Percentiles rank a stretch among this genome's conserved stretches.
phyloP scores from a whole-genome alignment of 2,329 filamentous ascomycete species.

The Fragosphaeria purpurea region DNA sequence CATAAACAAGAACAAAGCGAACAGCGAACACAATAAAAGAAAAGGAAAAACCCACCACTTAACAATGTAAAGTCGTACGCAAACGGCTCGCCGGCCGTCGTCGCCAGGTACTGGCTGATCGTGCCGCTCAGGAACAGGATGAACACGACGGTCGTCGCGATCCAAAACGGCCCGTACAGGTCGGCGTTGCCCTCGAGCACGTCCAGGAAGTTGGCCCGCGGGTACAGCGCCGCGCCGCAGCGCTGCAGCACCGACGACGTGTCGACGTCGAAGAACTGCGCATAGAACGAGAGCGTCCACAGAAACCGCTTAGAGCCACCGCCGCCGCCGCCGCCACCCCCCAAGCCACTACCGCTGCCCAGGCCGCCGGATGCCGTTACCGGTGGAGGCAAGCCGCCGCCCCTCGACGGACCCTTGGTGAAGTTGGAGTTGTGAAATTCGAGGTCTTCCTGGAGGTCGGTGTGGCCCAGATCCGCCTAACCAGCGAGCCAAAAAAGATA shows the following conservation, averaged over 20 bases:
- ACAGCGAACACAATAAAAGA: background rate
- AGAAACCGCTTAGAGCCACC: constrained; percentile 68
- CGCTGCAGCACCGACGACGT: constrained; percentile 79
- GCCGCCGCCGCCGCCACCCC: constrained; percentile 22
- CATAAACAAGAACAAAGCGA: background rate
- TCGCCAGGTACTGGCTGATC: constrained; percentile 79
- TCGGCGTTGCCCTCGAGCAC: constrained; percentile 95
- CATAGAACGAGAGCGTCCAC: constrained; percentile 88
- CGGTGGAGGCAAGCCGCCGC: constrained; percentile 43
- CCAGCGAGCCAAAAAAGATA: constrained; percentile 1
- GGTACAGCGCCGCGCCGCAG: constrained; percentile 82
- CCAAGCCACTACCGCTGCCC: constrained; percentile 18
- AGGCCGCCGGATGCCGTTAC: constrained; percentile 36
- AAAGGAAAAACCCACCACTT: constrained; percentile 49
- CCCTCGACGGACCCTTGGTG: constrained; percentile 27
- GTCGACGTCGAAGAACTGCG: constrained; percentile 98
- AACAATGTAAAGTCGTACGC: constrained; percentile 85
- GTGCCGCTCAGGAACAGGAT: constrained; percentile 94
- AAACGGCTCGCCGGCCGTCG: constrained; percentile 60
- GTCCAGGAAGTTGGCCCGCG: constrained; percentile 89
- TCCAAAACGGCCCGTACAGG: constrained; percentile 96
- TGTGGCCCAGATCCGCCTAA: constrained; percentile 93
- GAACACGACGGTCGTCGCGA: constrained; percentile 91
- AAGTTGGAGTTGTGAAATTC: constrained; percentile 96
- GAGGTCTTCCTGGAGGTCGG: constrained; percentile 95